These are phyloP conservation scores for Gracilaria gracilis DNA, from an alignment of 23 red algal species.

Conservation along the genomic window DNA sequence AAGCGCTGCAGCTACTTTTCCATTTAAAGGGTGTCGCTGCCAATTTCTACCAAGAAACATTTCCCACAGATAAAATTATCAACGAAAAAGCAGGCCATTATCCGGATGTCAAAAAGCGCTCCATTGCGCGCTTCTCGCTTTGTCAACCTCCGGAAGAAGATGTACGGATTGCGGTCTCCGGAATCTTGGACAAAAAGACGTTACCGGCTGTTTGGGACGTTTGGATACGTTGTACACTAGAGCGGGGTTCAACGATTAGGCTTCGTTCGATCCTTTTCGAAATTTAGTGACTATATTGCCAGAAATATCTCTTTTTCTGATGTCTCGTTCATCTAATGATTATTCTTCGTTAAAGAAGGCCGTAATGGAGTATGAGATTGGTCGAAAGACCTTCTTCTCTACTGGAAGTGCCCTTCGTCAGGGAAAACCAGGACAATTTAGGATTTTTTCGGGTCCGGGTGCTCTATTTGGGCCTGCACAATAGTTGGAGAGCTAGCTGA, in stretches of 20 bases:
- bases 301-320: constrained; percentile 18
- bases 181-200: not conserved
- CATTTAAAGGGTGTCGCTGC: not conserved
- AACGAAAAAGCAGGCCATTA: not conserved
- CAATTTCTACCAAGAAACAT: constrained; percentile 32
- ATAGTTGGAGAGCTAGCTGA: constrained; percentile 11
- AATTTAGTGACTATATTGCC: not conserved
- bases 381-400: not conserved
- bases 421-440: no score
- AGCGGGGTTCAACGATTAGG: constrained; percentile 24
- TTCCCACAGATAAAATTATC: not conserved
- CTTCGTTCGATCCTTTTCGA: not conserved
- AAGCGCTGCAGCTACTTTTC: not conserved
- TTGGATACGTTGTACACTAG: not conserved
- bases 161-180: not conserved
- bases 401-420: not conserved
- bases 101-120: not conserved
- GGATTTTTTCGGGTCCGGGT: not conserved
- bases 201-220: not conserved
- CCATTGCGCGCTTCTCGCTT: not conserved
- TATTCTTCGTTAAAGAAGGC: constrained; percentile 9
- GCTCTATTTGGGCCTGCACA: constrained; percentile 1
- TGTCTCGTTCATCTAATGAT: constrained; percentile 20
- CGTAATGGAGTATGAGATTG: not conserved
- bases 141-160: not conserved